Evolutionary conservation across 2,329 filamentous ascomycete genomes (phyloP).

Genomic region (Pestalotiopsis sp.): DNA sequence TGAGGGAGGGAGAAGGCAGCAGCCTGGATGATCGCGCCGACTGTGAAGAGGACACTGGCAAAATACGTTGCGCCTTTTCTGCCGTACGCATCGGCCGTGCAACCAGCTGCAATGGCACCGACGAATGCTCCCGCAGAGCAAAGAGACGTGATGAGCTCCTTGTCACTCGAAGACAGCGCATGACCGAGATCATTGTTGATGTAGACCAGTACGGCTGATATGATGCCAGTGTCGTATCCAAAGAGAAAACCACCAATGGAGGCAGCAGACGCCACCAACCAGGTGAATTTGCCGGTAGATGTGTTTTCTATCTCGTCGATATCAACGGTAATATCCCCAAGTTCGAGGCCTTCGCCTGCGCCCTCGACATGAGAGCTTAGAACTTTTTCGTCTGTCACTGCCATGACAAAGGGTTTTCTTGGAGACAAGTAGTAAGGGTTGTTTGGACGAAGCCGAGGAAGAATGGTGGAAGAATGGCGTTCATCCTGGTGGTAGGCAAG

Average conservation of each 20-base stretch:
- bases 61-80: constrained; percentile 41
- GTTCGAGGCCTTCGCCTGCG: not conserved
- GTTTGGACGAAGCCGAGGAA: not conserved
- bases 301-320: not conserved
- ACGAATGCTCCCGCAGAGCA: constrained; percentile 43
- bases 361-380: not conserved
- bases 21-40: constrained; percentile 37
- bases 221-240: not conserved
- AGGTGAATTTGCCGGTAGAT: not conserved
- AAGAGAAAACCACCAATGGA: not conserved
- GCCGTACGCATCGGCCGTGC: constrained; percentile 38
- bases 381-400: not conserved
- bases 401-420: not conserved
- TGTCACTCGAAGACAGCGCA: constrained; percentile 41
- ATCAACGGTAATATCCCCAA: not conserved
- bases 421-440: not conserved
- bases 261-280: not conserved
- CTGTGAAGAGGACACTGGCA: constrained; percentile 39
- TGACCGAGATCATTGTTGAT: constrained; percentile 16
- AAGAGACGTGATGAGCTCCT: constrained; percentile 19
- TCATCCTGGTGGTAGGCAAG: not conserved
- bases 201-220: not conserved
- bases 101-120: constrained; percentile 39
- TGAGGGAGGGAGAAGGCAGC: constrained; percentile 39
- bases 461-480: not conserved